These are phyloP conservation scores for Solanum chmielewskii DNA, from an alignment of 257 asterid species.

Conservation along the genomic window DNA sequence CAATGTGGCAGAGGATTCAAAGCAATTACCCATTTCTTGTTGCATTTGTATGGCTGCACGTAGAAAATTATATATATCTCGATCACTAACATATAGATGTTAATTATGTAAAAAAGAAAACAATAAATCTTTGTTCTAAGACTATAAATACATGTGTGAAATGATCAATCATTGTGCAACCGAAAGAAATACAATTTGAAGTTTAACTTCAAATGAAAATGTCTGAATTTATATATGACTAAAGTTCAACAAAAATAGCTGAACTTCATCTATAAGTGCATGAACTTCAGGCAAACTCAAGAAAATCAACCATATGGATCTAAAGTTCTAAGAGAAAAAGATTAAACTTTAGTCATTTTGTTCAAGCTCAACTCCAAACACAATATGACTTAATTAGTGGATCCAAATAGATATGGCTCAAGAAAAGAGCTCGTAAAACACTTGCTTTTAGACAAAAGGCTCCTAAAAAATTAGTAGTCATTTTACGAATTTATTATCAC, in stretches of 20 bases:
- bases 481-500: not conserved
- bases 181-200: no score
- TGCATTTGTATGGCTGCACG: not conserved
- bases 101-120: not conserved
- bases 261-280: no score
- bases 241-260: no score
- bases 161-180: no score
- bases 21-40: not conserved
- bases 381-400: not conserved
- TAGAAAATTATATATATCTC: not conserved
- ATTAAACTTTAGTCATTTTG: not conserved
- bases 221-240: no score
- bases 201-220: no score
- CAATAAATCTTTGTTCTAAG: no score
- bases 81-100: not conserved
- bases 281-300: no score
- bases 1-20: not conserved
- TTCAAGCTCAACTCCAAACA: not conserved
- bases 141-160: no score
- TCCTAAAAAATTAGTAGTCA: not conserved
- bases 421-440: no score
- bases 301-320: no score
- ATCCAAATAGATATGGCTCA: not conserved
- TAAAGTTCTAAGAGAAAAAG: not conserved
- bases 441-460: not conserved